Conservation (phyloP, 2,329 filamentous ascomycete genomes). For the Lomentospora prolificans region DNA sequence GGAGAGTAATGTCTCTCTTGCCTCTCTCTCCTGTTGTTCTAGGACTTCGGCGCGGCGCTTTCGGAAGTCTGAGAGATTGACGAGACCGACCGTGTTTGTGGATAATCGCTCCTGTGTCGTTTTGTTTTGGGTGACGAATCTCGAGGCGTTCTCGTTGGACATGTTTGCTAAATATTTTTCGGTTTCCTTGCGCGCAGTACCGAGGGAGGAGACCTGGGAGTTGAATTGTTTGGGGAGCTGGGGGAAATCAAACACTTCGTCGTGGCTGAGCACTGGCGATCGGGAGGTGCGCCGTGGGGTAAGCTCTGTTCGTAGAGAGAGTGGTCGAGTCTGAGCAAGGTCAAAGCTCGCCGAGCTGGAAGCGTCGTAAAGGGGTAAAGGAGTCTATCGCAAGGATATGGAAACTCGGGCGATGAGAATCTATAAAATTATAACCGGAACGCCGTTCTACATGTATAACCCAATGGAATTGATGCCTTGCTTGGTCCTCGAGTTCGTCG, state of each 20-base stretch:
- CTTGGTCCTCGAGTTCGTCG: neutral
- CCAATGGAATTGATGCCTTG: neutral
- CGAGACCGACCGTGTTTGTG: constrained; percentile 80
- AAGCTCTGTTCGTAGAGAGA: neutral
- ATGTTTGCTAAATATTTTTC: constrained; percentile 17
- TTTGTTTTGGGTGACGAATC: constrained; percentile 67
- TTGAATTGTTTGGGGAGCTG: constrained; percentile 5
- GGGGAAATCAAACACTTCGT: neutral
- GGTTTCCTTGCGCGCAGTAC: neutral
- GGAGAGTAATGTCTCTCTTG: constrained; percentile 42
- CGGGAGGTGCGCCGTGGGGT: neutral
- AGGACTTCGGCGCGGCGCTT: constrained; percentile 92
- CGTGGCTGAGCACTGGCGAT: neutral
- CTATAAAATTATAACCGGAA: neutral
- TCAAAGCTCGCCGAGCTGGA: neutral
- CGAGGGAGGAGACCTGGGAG: neutral
- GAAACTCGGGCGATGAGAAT: neutral
- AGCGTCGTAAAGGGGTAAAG: neutral
- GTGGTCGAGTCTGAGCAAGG: neutral
- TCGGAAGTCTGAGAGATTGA: constrained; percentile 86
- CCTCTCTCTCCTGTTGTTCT: constrained; percentile 79
- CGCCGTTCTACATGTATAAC: neutral
- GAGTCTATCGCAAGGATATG: neutral
- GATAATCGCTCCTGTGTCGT: constrained; percentile 76
- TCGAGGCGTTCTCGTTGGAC: constrained; percentile 34